A percentile compares a stretch with the other conserved stretches of the same genome.
These are phyloP conservation scores for Cladophialophora yegresii DNA, from an alignment of 2,329 filamentous ascomycete genomes.

Conservation along the genomic window DNA sequence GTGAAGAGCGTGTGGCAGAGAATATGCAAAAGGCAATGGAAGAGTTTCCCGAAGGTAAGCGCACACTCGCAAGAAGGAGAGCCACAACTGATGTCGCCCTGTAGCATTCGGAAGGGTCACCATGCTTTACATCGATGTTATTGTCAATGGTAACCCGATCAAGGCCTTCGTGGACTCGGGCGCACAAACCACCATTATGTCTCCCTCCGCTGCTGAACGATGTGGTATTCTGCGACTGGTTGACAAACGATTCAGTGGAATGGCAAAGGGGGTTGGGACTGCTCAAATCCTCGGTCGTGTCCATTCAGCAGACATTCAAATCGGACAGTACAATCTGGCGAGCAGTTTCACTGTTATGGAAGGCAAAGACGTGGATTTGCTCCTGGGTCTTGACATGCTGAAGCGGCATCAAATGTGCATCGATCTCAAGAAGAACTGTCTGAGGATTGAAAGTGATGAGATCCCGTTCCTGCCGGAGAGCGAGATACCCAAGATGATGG, in stretches of 20 bases:
- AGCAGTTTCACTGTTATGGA: conserved; percentile 99
- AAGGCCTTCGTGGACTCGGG: conserved; percentile 98
- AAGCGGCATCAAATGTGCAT: conserved; percentile 93
- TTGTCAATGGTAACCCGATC: conserved; percentile 88
- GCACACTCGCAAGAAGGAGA: background rate
- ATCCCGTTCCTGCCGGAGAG: conserved; percentile 89
- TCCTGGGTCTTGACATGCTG: conserved; percentile 94
- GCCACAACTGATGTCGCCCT: conserved; percentile 13
- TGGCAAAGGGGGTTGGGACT: conserved; percentile 91
- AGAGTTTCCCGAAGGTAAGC: conserved; percentile 89
- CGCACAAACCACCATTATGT: conserved; percentile 98
- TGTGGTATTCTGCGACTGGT: conserved; percentile 97
- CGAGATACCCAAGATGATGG: conserved; percentile 82
- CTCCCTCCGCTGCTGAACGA: conserved; percentile 81
- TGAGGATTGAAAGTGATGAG: conserved; percentile 85
- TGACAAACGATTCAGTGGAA: conserved; percentile 85
- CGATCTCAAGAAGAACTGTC: conserved; percentile 78
- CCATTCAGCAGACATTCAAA: conserved; percentile 91
- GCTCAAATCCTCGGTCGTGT: conserved; percentile 93
- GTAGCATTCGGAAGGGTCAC: conserved; percentile 80
- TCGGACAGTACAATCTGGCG: conserved; percentile 80
- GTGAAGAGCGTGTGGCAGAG: conserved; percentile 89
- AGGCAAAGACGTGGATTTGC: conserved; percentile 90
- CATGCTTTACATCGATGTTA: conserved; percentile 93
- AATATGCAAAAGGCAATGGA: conserved; percentile 97